Evolutionary conservation across 2,329 filamentous ascomycete genomes (phyloP), one percentile per base, ranked within the genome.

Genomic region (Nemania bipapillata): DNA sequence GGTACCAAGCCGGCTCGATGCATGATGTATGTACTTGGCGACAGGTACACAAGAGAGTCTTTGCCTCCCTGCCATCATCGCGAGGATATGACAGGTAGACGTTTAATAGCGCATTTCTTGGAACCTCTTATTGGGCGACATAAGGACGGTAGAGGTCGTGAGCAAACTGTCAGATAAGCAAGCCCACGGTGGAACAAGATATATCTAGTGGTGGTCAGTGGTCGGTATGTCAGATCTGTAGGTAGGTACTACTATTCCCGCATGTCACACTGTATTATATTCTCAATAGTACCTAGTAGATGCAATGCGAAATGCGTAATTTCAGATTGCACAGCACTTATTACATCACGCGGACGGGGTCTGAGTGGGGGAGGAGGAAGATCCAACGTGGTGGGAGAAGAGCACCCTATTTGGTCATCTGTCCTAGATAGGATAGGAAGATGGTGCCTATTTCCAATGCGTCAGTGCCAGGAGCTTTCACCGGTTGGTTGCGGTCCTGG

Each of bases 41-140:
- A 57, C 65, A 70, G 67, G 70, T 37, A 70, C 60, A 68, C 42
- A 58, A 63, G 40, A 63, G 40, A 45, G 63, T 56, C 35, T 37
- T 42, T 60, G 47, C 45, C 52, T 49, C 52, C 22, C 32, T 60
- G 59, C 37, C 42, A 60, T 65, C 56, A 24, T 45, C 20, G 30
- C 53, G 47, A n/a, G 42, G 55, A 32, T 52, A 26, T 47, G 55
- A 65, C 58, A 66, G 68, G 68, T 20, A 47, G 37, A 37, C 57
- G 61, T 65, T 72, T 70, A 68, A 72, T 69, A 56, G 30, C 70
- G 69, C 69, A 69, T 40, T 65, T 32, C 62, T 66, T 54, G 57
- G 58, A 64, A 24, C 24, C 32, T 35, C 24, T 45, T 35, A 56
- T 58, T 54, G 57, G 61, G 60, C 28, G 63, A 67, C 42, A 53